Evolutionary conservation across 1,284 basidiomycete species (phyloP).

Genomic region (Ceratobasidium sp.): DNA sequence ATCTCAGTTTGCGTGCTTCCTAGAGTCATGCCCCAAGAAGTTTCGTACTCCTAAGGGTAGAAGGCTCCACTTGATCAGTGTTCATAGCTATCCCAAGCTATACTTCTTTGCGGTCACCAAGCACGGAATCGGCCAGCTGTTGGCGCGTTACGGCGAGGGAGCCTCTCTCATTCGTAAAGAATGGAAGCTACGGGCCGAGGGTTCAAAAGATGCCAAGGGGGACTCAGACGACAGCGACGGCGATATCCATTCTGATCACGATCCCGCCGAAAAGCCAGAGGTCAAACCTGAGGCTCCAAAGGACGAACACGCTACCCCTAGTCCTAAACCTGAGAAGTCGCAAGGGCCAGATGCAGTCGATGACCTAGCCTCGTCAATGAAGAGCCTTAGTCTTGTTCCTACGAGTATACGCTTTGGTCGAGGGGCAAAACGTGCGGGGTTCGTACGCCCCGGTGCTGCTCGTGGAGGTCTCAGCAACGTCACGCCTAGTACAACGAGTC

Average conservation of each 20-base stretch:
- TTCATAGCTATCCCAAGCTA: conserved; percentile 85
- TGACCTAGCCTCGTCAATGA: conserved; percentile 65
- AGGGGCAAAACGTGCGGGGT: conserved; percentile 62
- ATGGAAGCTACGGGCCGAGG: conserved; percentile 66
- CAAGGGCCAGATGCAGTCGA: conserved; percentile 60
- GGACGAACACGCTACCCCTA: conserved; percentile 16
- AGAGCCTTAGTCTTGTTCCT: conserved; percentile 77
- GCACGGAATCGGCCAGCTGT: conserved; percentile 83
- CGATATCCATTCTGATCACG: conserved; percentile 53
- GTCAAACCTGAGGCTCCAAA: conserved; percentile 43
- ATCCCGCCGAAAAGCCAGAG: conserved; percentile 46
- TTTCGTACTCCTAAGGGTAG: conserved; percentile 84
- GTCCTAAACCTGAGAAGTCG: conserved; percentile 34
- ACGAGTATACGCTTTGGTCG: conserved; percentile 77
- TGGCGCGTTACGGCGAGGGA: conserved; percentile 83
- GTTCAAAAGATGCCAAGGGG: conserved; percentile 52
- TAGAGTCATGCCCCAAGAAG: conserved; percentile 72
- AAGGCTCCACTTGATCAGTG: conserved; percentile 84
- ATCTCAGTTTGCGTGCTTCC: conserved; percentile 84
- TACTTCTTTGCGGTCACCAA: conserved; percentile 92
- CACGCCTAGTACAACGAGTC: conserved; percentile 9
- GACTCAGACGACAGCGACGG: conserved; percentile 28
- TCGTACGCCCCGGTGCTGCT: conserved; percentile 46
- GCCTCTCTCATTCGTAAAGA: conserved; percentile 78
- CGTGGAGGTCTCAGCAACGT: conserved; percentile 41